These are phyloP conservation scores for Naegleria fowleri DNA, from an alignment of 208 protist genomes.

Conservation along the genomic window DNA sequence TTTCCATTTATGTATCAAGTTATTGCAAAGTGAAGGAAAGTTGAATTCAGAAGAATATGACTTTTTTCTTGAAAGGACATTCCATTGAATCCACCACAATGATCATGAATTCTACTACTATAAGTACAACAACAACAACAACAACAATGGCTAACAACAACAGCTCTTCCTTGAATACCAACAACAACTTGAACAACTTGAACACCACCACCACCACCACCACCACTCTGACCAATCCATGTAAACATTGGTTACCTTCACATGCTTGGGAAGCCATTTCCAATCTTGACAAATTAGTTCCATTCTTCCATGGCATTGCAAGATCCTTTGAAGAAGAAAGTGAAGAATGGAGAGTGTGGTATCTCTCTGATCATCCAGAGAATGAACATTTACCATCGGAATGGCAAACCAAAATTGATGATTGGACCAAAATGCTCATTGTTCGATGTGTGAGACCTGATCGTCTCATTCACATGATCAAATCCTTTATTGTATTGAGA, in stretches of 20 bases:
- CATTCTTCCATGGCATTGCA: conserved; percentile 85
- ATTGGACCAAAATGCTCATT: conserved; percentile 86
- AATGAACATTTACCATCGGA: conserved; percentile 85
- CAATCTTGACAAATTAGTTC: conserved; percentile 87
- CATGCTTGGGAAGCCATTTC: conserved; percentile 91
- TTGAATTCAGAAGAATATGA: conserved; percentile 93
- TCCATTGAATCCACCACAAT: too few species aligned
- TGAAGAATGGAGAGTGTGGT: conserved; percentile 90
- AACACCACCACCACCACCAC: too few species aligned
- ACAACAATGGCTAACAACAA: too few species aligned
- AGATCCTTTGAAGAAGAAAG: conserved; percentile 85
- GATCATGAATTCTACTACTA: too few species aligned
- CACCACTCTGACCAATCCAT: too few species aligned
- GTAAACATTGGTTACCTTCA: conserved; percentile 85
- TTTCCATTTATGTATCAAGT: conserved; percentile 96
- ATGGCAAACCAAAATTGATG: conserved; percentile 74
- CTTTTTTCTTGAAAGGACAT: conserved; percentile 92
- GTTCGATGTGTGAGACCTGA: conserved; percentile 93
- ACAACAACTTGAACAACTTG: too few species aligned
- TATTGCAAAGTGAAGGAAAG: conserved; percentile 70
- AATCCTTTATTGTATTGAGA: conserved; percentile 87
- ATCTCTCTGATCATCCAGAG: conserved; percentile 83
- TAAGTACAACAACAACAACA: too few species aligned
- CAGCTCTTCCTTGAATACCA: too few species aligned
- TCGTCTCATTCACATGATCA: conserved; percentile 90